phyloP scores from a whole-genome alignment of 2,329 filamentous ascomycete species.

The Dichotomopilus funicola region DNA sequence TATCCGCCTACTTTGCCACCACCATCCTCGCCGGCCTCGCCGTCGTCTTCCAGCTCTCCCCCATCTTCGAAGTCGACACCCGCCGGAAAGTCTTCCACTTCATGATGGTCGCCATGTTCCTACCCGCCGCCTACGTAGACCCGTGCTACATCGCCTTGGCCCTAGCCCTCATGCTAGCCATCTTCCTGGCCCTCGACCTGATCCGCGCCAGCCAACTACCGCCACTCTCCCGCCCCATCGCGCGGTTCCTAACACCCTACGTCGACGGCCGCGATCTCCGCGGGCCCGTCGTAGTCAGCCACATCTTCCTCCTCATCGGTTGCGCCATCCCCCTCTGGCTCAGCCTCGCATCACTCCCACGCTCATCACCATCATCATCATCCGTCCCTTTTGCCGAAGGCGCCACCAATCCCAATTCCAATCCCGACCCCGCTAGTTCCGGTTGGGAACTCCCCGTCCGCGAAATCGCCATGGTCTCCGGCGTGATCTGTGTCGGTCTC shows the following conservation, averaged over 20 bases:
- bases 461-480: constrained; percentile 85
- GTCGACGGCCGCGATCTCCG: constrained; percentile 90
- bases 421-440: not conserved
- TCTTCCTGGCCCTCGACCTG: constrained; percentile 85
- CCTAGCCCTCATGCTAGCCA: constrained; percentile 67
- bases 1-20: constrained; percentile 65
- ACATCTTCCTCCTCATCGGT: constrained; percentile 91
- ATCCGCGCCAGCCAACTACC: constrained; percentile 87
- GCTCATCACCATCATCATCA: not conserved
- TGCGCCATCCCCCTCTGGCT: constrained; percentile 95
- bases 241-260: constrained; percentile 82
- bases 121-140: constrained; percentile 81
- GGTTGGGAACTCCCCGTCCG: constrained; percentile 71
- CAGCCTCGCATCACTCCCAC: constrained; percentile 61
- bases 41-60: constrained; percentile 66
- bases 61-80: constrained; percentile 86
- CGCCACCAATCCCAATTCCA: not conserved
- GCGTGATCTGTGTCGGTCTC: constrained; percentile 89
- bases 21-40: constrained; percentile 67
- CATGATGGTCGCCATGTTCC: constrained; percentile 94
- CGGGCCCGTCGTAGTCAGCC: constrained; percentile 89
- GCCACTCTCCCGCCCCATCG: constrained; percentile 78
- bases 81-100: constrained; percentile 96
- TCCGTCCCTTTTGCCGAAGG: constrained; percentile 30
- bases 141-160: constrained; percentile 77